Conservation (phyloP, 2,329 filamentous ascomycete genomes). For the Cladophialophora exuberans region DNA sequence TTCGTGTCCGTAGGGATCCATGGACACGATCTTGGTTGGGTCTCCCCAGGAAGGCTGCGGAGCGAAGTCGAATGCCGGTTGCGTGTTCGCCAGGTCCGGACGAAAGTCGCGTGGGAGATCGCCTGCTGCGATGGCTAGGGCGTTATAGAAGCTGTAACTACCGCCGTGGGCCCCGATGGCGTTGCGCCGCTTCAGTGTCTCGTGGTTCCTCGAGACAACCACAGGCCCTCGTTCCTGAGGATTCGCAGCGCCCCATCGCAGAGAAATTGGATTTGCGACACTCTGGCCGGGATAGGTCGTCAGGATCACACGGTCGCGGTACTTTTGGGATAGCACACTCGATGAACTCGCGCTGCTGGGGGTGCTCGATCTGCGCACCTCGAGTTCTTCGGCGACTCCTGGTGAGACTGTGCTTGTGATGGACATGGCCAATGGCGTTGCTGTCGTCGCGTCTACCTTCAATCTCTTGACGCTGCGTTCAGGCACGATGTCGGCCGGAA, state of each 20-base stretch:
- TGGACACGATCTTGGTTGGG: slow-evolving; percentile 91
- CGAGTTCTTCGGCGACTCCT: slow-evolving; percentile 1
- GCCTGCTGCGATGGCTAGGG: slow-evolving; percentile 86
- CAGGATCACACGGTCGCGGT: slow-evolving; percentile 39
- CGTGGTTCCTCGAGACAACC: slow-evolving; percentile 75
- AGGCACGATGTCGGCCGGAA: neutral
- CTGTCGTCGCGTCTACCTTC: slow-evolving; percentile 1
- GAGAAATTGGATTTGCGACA: slow-evolving; percentile 86
- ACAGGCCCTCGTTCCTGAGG: slow-evolving; percentile 79
- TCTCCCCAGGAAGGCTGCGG: slow-evolving; percentile 89
- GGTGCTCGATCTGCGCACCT: neutral
- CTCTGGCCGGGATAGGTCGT: slow-evolving; percentile 92
- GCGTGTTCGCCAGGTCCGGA: slow-evolving; percentile 79
- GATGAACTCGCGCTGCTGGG: slow-evolving; percentile 6
- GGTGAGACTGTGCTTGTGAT: slow-evolving; percentile 3
- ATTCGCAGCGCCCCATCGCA: slow-evolving; percentile 84
- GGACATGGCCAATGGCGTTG: neutral
- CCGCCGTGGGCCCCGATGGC: slow-evolving; percentile 77
- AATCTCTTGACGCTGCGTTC: slow-evolving; percentile 8
- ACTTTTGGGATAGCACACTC: slow-evolving; percentile 9
- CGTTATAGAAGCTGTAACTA: slow-evolving; percentile 95
- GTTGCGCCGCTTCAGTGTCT: slow-evolving; percentile 79
- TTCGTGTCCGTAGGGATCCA: slow-evolving; percentile 93
- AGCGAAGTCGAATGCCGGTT: slow-evolving; percentile 86
- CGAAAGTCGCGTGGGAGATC: slow-evolving; percentile 82